A percentile compares a stretch with the other conserved stretches of the same genome.
Conservation (phyloP, 2,329 filamentous ascomycete genomes). For the Colletotrichum melonis region DNA sequence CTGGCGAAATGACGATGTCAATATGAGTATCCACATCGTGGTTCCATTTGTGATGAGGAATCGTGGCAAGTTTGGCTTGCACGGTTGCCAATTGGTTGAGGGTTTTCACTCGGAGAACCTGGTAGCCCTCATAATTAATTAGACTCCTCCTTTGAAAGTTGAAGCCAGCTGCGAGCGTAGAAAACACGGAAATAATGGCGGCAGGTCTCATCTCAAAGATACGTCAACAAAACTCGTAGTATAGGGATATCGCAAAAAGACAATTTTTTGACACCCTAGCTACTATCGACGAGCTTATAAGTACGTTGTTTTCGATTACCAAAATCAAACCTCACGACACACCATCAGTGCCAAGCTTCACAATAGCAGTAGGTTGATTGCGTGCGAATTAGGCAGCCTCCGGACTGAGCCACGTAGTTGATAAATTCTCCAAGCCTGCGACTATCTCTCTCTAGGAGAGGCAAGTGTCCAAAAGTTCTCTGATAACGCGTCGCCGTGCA, state of each 20-base stretch:
- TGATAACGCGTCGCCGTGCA: background rate
- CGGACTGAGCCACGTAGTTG: background rate
- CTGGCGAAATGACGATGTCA: slow-evolving; percentile 42
- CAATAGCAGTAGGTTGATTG: background rate
- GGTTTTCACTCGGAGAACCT: slow-evolving; percentile 51
- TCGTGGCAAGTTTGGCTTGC: slow-evolving; percentile 34
- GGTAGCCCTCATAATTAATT: slow-evolving; percentile 56
- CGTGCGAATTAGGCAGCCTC: slow-evolving; percentile 3
- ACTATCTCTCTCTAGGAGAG: background rate
- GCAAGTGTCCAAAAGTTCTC: background rate
- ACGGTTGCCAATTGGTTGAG: slow-evolving; percentile 34
- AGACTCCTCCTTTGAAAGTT: slow-evolving; percentile 8
- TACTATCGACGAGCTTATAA: background rate
- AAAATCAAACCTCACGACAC: background rate
- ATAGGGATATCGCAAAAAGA: background rate
- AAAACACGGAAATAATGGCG: background rate
- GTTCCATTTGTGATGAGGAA: slow-evolving; percentile 41
- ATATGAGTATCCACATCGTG: slow-evolving; percentile 38
- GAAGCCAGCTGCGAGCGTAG: slow-evolving; percentile 15
- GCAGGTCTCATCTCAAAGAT: slow-evolving; percentile 9
- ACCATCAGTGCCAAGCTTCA: slow-evolving; percentile 14
- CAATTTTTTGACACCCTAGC: background rate
- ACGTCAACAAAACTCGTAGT: too few species aligned
- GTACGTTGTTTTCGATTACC: background rate
- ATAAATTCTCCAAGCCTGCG: background rate